Evolutionary conservation across 768 basidiomycete genomes (phyloP).

Genomic region (Naematelia encephala): DNA sequence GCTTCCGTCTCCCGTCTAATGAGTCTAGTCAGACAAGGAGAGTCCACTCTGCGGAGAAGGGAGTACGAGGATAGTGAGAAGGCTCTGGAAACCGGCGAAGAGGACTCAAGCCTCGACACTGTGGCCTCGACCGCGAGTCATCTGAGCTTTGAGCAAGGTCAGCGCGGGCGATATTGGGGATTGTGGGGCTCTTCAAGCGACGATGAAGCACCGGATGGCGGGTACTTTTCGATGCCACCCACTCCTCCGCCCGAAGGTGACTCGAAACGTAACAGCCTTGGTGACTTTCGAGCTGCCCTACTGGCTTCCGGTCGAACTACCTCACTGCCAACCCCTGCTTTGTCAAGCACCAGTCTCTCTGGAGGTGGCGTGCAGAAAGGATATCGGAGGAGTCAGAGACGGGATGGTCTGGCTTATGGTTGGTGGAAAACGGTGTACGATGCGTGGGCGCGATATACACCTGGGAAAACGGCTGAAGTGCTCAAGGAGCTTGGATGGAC

Average conservation of each 20-base stretch:
- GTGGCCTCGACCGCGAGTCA: conserved; percentile 1
- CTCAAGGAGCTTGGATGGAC: conserved; percentile 46
- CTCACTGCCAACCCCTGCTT: conserved; percentile 33
- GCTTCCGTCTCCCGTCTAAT: conserved; percentile 18
- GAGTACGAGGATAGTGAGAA: conserved; percentile 29
- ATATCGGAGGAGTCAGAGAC: not conserved
- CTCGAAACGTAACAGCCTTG: not conserved
- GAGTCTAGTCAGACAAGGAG: conserved; percentile 5
- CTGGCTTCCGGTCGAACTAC: conserved; percentile 1
- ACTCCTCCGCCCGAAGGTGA: conserved; percentile 22
- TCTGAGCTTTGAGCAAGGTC: conserved; percentile 3
- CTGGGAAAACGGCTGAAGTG: conserved; percentile 29
- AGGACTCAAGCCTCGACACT: not conserved
- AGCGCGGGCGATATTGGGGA: conserved; percentile 23
- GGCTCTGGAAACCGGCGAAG: conserved; percentile 10
- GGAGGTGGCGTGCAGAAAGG: conserved; percentile 8
- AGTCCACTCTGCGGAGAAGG: conserved; percentile 7
- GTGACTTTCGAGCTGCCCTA: conserved; percentile 2
- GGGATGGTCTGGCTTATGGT: conserved; percentile 8
- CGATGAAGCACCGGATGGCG: conserved; percentile 9
- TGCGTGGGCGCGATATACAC: conserved; percentile 11
- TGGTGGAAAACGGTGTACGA: conserved; percentile 22
- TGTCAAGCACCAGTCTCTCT: conserved; percentile 28
- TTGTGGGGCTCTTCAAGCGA: conserved; percentile 9
- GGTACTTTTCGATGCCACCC: conserved; percentile 38